Base-by-base conservation (phyloP, 163 green algal species). In the Trebouxia gelatinosa region DNA sequence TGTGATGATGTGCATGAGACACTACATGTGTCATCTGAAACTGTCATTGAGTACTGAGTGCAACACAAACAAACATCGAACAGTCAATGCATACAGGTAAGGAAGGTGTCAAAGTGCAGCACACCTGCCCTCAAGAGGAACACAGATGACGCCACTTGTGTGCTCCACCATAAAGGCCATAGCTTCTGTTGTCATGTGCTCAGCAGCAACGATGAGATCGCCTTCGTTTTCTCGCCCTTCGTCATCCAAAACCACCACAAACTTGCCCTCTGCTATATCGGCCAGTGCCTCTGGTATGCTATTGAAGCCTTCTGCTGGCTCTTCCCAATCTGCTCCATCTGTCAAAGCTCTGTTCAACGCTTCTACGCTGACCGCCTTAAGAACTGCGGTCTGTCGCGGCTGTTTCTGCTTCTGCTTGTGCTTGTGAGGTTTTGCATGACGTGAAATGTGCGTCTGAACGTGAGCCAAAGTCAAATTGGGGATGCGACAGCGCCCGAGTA, bases 191-290 rank as follows among this genome's bases (percentile, higher is more conserved):
- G 80, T 81, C 50, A 84, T 66, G 29, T 75, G 66, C 19, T 98
- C 94, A 2, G 91, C 96, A 2, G 95, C 92, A 40, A 95, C 92
- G 67, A 99, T 99, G 19, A 99, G 89, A 85, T 99, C 96, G 23
- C 96, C 96, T 88, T 99, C 96, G 78, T 99, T 99, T 85, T 99
- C 96, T 4, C 96, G 84, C 78, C 95, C 87, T 85, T 98, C 95
- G 78, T 99, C 94, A 80, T 99, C 96, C 31, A 98, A 78, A 38
- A 99, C 96, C 28, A 99, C 81, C n/a, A 85, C 61, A 62, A 82
- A 71, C 29, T 82, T 71, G 38, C 81, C 81, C 23, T 51, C 26
- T 2, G 34, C 59, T 19, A 85, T 23, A 26, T 78, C 81, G 17
- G n/a, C 31, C 31, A 85, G 76, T 16, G 81, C 81, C 13, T 76